Evolutionary conservation across 495 filamentous ascomycete genomes (phyloP), one percentile per base, ranked within the genome.

Genomic region (Podospora sp.): DNA sequence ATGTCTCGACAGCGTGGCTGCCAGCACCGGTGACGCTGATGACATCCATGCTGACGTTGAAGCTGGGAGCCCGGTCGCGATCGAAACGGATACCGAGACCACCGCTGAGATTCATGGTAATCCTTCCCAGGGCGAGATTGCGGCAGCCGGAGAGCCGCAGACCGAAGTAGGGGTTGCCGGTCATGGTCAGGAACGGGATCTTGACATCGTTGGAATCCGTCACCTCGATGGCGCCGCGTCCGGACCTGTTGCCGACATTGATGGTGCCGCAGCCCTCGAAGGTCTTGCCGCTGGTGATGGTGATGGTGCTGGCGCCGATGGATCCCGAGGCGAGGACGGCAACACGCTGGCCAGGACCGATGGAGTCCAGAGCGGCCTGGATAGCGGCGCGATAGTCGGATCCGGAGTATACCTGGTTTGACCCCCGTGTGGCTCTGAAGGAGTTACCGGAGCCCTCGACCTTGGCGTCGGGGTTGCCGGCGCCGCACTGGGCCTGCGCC

Each of bases 241-340:
- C 79, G 46, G 75, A 62, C 20, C 72, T 74, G 63, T 77, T 77
- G 35, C 73, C 79, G 8, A 77, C 76, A 57, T 83, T 68, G 69
- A 83, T 80, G n/a, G 80, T 81, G n/a, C 81, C 81, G 65, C 81
- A 83, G 2, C 76, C 81, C 52, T 83, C 81, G 61, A 83, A 80
- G 27, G 67, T 82, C 71, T 82, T 81, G 63, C 81, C 81, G 69
- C 74, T 77, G 53, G 63, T 49, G 67, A 83, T 76, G 14, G 73
- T 73, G 60, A 83, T 79, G 1, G 86, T 90, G 63, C 82, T 86
- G 3, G 78, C 78, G 11, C 83, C 80, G 60, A 90, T 79, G 1
- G 87, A 85, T 0, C 81, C 79, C 1, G 87, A 89, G 8, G 83
- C 85, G 26, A 90, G 83, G 53, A 90, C 81, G 63, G 87, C 85